Base-by-base conservation (phyloP, 2,329 filamentous ascomycete species). In the Epichloe brachyelytri region DNA sequence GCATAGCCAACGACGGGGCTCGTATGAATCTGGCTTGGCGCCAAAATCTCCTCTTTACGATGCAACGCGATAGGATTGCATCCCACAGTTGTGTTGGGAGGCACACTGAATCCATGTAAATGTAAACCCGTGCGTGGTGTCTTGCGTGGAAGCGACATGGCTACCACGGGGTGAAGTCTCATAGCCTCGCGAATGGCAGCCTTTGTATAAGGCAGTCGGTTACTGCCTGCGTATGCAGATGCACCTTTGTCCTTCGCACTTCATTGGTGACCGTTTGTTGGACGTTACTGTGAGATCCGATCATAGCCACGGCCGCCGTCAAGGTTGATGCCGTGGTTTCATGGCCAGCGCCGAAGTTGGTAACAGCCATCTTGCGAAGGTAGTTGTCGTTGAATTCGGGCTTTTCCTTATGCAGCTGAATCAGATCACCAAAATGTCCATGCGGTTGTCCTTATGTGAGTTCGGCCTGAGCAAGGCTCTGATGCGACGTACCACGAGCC, bases 311-410 rank as follows among this genome's bases (percentile, higher is more conserved):
- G 20, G 69, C 63, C 3, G 75, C 71, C 0, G 74, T 77, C 6
- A 78, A 58, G 0, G 75, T 75, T 1, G 75, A 75, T 11, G 73
- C 73, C 64, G 77, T 68, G 0, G 75, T 78, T 56, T 78, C 75
- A 53, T 78, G 75, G 0, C 75, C 75, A 1, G 75, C 75, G 11
- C 75, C 75, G 55, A 78, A 78, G 54, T 78, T 78, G 2, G 75
- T 77, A 2, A 76, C 65, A 2, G 72, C 73, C 65, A 78, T 73
- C 30, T 75, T 72, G 3, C 71, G 69, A 10, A 78, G 65, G 49
- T 78, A 77, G 0, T 57, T 60, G 26, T 73, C 68, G 0, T 59
- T 71, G 52, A 78, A 77, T 5, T 69, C 69, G 0, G 73, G 69
- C 19, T 68, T 71, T 4, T 68, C 62, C 14, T 63, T 61, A 57